A percentile compares a stretch with the other conserved stretches of the same genome.
Evolutionary conservation across 495 filamentous ascomycete genomes (phyloP).

Genomic region (Lasiosphaeriaceae sp.): DNA sequence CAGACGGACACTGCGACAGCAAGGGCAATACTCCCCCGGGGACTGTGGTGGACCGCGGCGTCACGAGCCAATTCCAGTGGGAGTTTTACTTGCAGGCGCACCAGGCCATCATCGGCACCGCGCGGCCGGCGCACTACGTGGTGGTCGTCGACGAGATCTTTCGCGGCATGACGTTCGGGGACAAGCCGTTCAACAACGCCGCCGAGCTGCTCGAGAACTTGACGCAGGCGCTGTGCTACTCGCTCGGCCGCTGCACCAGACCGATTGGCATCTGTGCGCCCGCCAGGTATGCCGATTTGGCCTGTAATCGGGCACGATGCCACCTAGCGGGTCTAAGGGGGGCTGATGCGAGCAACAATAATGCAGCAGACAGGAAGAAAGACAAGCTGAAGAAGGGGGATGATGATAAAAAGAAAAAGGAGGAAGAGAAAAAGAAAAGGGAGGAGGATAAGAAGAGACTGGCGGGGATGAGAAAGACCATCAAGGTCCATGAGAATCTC

Average conservation of each 20-base stretch:
- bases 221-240: slow-evolving; percentile 67
- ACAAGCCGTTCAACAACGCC: slow-evolving; percentile 25
- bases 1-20: slow-evolving; percentile 13
- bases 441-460: too few relatives aligned
- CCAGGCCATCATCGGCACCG: slow-evolving; percentile 74
- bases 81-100: slow-evolving; percentile 84
- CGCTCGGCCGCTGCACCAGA: slow-evolving; percentile 69
- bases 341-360: too few relatives aligned
- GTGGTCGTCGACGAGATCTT: slow-evolving; percentile 70
- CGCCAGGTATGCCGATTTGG: slow-evolving; percentile 71
- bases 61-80: slow-evolving; percentile 63
- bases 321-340: not conserved
- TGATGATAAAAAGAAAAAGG: too few relatives aligned
- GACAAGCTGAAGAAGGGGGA: too few relatives aligned
- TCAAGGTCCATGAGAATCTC: too few relatives aligned
- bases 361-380: too few relatives aligned
- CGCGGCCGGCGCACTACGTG: slow-evolving; percentile 68
- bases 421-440: too few relatives aligned
- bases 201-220: slow-evolving; percentile 56
- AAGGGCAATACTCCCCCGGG: slow-evolving; percentile 59
- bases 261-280: slow-evolving; percentile 69
- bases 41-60: slow-evolving; percentile 76
- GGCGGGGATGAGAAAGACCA: too few relatives aligned
- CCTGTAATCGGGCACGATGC: slow-evolving; percentile 55
- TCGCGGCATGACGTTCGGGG: slow-evolving; percentile 17